Percentiles rank a stretch among this genome's conserved stretches.
Evolutionary conservation across 139 green algal species (phyloP).

Genomic region (Coelastrella sp.): DNA sequence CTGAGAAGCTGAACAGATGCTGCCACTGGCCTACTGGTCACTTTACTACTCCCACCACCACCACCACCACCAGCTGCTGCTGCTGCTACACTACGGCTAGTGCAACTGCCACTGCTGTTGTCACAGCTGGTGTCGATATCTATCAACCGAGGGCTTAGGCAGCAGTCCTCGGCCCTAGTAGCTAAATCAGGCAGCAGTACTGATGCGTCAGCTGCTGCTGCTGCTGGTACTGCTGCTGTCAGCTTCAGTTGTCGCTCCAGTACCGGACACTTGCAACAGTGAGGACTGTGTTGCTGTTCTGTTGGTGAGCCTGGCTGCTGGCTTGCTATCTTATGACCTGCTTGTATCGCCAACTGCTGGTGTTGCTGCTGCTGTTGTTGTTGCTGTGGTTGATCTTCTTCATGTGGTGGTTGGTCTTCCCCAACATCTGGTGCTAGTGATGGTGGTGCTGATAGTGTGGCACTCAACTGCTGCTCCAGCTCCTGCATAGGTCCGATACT

Average conservation of each 20-base stretch:
- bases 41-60: neutral
- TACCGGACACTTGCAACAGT: neutral
- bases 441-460: neutral
- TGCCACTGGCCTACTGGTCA: neutral
- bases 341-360: neutral
- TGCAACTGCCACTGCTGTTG: too few relatives aligned
- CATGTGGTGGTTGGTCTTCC: too few relatives aligned
- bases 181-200: neutral
- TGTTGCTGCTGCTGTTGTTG: neutral
- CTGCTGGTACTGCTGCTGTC: neutral
- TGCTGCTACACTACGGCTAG: neutral
- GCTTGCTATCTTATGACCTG: neutral
- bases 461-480: neutral
- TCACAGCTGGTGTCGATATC: too few relatives aligned
- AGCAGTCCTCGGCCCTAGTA: too few relatives aligned
- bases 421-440: neutral
- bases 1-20: conserved; percentile 13
- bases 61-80: neutral
- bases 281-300: too few relatives aligned
- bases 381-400: too few relatives aligned
- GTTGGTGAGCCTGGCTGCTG: too few relatives aligned
- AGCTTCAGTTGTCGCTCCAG: conserved; percentile 19
- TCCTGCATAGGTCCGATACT: neutral
- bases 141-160: too few relatives aligned
- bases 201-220: neutral